Evolutionary conservation across 306 rosid species (phyloP).

Genomic region (Fragaria vesca): DNA sequence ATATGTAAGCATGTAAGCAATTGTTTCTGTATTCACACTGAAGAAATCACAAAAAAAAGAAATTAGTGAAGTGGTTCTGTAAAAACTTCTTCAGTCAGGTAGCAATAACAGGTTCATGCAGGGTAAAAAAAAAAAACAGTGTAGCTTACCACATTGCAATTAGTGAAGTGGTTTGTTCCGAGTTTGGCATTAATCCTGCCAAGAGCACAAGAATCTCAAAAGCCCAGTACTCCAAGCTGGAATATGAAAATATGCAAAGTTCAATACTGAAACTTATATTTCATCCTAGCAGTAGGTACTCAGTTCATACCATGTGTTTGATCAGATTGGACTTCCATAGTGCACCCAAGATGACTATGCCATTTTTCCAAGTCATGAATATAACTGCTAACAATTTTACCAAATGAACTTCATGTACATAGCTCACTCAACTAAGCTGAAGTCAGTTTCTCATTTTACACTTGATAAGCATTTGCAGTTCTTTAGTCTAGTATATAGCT

Average conservation of each 20-base stretch:
- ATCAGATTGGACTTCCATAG: background rate
- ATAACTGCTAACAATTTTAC: background rate
- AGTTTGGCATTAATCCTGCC: slow-evolving; percentile 70
- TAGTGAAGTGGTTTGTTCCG: slow-evolving; percentile 69
- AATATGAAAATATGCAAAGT: background rate
- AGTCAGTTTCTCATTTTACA: background rate
- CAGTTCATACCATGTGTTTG: background rate
- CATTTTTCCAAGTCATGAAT: background rate
- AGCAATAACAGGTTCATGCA: background rate
- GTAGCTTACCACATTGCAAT: slow-evolving; percentile 78
- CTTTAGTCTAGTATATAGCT: background rate
- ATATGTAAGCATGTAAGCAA: slow-evolving; percentile 67
- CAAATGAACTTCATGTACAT: background rate
- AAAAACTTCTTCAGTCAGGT: background rate
- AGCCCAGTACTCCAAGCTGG: slow-evolving; percentile 92
- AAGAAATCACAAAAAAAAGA: slow-evolving; percentile 7
- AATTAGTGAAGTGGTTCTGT: background rate
- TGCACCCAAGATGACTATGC: slow-evolving; percentile 27
- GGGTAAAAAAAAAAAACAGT: background rate
- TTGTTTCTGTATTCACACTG: slow-evolving; percentile 69
- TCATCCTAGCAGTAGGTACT: background rate
- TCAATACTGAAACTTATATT: background rate
- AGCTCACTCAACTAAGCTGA: background rate
- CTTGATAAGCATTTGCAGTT: background rate
- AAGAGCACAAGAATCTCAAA: slow-evolving; percentile 79